A percentile compares a stretch with the other conserved stretches of the same genome.
Evolutionary conservation across 225 moss, liverwort and hornwort genomes (phyloP).

Genomic region (Takakia lepidozioides): DNA sequence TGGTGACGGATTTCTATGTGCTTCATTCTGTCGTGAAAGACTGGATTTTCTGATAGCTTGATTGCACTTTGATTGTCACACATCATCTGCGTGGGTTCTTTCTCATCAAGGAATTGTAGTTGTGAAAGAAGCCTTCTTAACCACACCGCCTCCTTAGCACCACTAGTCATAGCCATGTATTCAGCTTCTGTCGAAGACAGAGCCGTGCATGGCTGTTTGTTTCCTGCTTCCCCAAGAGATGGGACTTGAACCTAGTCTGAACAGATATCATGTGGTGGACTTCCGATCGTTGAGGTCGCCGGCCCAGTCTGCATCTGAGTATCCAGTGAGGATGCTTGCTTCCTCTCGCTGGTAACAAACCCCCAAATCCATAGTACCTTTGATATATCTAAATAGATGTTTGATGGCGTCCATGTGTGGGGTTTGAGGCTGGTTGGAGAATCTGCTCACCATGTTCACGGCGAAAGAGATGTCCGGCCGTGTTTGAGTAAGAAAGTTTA

Average conservation of each 20-base stretch:
- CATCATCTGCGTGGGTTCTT: neutral
- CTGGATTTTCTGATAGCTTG: neutral
- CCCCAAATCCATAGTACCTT: neutral
- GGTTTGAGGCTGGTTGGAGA: neutral
- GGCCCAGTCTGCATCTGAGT: no score
- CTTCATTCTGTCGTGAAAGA: neutral
- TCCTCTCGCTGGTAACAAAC: neutral
- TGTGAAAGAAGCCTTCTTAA: neutral
- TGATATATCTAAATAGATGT: neutral
- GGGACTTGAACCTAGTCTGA: no score
- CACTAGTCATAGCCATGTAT: no score
- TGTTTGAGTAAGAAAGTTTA: neutral
- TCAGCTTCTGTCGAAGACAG: neutral
- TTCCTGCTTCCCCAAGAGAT: neutral
- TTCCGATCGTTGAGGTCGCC: no score
- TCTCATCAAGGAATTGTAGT: neutral
- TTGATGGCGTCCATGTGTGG: neutral
- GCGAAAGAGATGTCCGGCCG: neutral
- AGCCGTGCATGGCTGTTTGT: neutral
- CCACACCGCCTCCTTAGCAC: no score
- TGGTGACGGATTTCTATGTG: neutral
- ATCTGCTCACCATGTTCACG: neutral
- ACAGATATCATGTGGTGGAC: no score
- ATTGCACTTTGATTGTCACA: slow-evolving; percentile 1
- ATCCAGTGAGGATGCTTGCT: neutral